These are phyloP conservation scores for Cupressus sempervirens DNA, from an alignment of 75 land plant species.

Conservation along the genomic window DNA sequence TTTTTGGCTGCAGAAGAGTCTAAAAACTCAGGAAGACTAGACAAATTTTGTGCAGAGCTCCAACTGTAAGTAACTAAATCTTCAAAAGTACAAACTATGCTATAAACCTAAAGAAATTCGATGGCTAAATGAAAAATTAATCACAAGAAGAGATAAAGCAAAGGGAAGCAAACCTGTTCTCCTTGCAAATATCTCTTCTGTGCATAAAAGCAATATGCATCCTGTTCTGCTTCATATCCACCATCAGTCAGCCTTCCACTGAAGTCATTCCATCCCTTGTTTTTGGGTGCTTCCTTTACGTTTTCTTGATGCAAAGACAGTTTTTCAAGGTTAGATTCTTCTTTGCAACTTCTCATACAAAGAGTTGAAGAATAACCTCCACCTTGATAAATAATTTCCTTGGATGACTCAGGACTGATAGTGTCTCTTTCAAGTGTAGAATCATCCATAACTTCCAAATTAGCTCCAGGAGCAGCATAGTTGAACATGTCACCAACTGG, in stretches of 20 bases:
- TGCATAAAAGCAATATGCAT: constrained; percentile 90
- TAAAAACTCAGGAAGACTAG: too few species aligned
- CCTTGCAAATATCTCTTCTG: constrained; percentile 61
- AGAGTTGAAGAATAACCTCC: neutral
- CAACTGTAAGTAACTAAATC: neutral
- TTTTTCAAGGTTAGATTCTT: neutral
- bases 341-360: neutral
- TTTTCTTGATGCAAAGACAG: constrained; percentile 2
- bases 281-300: neutral
- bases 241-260: constrained; percentile 74
- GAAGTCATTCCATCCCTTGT: constrained; percentile 5
- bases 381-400: neutral
- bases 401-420: neutral
- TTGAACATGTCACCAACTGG: constrained; percentile 95
- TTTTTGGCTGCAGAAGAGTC: too few species aligned
- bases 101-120: neutral
- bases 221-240: constrained; percentile 45
- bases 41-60: neutral
- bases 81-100: neutral
- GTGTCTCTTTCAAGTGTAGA: neutral
- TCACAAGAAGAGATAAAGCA: neutral
- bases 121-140: neutral
- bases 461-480: constrained; percentile 68
- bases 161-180: constrained; percentile 61
- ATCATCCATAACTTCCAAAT: neutral